Evolutionary conservation across 2,329 filamentous ascomycete species (phyloP).

Genomic region (Lasiodiplodia citricola): DNA sequence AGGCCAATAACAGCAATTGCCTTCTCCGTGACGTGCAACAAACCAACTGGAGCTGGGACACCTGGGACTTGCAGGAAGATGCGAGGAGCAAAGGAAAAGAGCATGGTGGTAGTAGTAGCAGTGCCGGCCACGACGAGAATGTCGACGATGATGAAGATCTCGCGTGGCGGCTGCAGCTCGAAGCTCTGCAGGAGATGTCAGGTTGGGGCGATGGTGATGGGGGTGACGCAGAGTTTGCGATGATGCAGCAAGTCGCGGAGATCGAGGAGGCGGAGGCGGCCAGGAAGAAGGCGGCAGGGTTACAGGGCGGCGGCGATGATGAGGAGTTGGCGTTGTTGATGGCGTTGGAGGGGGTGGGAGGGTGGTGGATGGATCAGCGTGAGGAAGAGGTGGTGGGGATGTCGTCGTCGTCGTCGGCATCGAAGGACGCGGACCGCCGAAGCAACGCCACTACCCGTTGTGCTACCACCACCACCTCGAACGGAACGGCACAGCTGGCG

Average conservation of each 20-base stretch:
- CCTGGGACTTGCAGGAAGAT: not conserved
- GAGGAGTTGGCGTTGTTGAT: not conserved
- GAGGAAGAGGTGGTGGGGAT: not conserved
- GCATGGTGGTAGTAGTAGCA: not conserved
- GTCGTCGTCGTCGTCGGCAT: too few relatives aligned
- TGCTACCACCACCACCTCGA: too few relatives aligned
- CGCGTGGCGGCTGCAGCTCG: slow-evolving; percentile 14
- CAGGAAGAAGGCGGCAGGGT: not conserved
- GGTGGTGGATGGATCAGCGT: not conserved
- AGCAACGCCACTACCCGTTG: too few relatives aligned
- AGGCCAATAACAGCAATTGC: not conserved
- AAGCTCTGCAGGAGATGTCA: not conserved
- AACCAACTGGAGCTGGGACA: not conserved
- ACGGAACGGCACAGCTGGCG: too few relatives aligned
- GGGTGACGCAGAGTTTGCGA: not conserved
- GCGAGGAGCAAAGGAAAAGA: not conserved
- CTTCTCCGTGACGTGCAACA: not conserved
- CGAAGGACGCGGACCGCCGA: too few relatives aligned
- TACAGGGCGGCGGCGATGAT: not conserved
- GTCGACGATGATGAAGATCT: not conserved
- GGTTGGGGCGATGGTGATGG: too few relatives aligned
- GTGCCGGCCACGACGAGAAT: not conserved
- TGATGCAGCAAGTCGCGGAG: slow-evolving; percentile 9
- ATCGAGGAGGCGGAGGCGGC: not conserved
- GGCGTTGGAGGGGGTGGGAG: slow-evolving; percentile 1